Conservation (phyloP, 345 rosid species). For the Dipteronia sinensis region DNA sequence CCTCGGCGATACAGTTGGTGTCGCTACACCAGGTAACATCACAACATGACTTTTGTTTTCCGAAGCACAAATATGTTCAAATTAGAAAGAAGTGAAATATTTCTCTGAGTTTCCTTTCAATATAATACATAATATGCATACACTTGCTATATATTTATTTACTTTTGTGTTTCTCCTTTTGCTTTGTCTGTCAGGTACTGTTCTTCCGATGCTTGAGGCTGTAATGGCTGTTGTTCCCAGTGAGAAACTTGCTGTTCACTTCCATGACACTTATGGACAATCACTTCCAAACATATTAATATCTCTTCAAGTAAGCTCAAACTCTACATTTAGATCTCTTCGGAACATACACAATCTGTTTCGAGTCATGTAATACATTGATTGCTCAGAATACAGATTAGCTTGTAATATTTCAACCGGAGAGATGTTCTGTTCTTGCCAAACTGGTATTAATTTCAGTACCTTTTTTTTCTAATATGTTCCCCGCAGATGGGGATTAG, state of each 20-base stretch:
- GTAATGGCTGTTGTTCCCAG: conserved; percentile 66
- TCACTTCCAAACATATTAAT: conserved; percentile 70
- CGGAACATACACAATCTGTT: not conserved
- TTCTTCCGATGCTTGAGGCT: conserved; percentile 72
- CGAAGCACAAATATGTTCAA: not conserved
- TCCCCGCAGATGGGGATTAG: conserved; percentile 68
- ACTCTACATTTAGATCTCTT: too few species aligned
- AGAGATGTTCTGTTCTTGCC: not conserved
- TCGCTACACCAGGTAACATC: conserved; percentile 87
- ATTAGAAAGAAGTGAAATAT: conserved; percentile 5
- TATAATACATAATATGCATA: not conserved
- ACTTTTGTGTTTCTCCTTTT: not conserved
- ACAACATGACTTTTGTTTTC: not conserved
- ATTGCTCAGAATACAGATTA: not conserved
- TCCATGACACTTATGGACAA: conserved; percentile 88
- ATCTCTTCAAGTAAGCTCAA: conserved; percentile 63
- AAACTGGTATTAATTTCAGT: not conserved
- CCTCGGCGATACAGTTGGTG: conserved; percentile 86
- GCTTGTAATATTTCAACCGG: not conserved
- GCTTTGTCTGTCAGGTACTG: conserved; percentile 47
- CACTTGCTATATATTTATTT: not conserved
- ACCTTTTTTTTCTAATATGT: not conserved
- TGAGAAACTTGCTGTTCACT: conserved; percentile 74
- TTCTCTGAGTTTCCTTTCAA: not conserved
- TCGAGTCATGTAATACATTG: not conserved